Percentiles rank a stretch among this genome's conserved stretches.
These are phyloP conservation scores for Aspergillus nomiae DNA, from an alignment of 2,329 filamentous ascomycete genomes.

Conservation along the genomic window DNA sequence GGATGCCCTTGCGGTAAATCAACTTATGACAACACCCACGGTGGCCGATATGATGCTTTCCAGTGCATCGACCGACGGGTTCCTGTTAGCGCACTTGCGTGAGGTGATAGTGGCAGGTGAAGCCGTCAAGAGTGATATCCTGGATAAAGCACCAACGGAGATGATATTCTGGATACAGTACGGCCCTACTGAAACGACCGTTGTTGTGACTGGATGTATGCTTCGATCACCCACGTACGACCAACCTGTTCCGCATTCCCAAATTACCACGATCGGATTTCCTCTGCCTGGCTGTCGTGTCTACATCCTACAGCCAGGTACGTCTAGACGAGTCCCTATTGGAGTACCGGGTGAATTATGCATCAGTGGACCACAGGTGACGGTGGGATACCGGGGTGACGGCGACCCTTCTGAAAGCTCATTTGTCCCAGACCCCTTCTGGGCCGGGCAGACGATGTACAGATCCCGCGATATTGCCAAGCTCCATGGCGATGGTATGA, in stretches of 20 bases:
- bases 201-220: background rate
- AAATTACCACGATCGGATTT: background rate
- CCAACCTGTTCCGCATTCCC: background rate
- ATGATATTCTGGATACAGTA: background rate
- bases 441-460: background rate
- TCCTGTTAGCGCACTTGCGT: background rate
- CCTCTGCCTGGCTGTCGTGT: background rate
- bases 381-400: background rate
- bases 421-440: background rate
- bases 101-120: background rate
- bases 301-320: background rate
- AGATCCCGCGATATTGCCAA: background rate
- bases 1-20: background rate
- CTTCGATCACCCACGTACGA: background rate
- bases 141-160: background rate
- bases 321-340: background rate
- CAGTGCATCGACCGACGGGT: background rate
- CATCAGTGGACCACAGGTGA: background rate
- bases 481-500: background rate
- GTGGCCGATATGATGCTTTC: background rate
- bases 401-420: background rate
- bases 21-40: background rate
- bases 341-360: background rate
- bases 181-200: background rate
- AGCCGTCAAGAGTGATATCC: background rate